A percentile compares a stretch with the other conserved stretches of the same genome.
Conservation (phyloP, 345 rosid genomes). For the Rhizophora mangle region DNA sequence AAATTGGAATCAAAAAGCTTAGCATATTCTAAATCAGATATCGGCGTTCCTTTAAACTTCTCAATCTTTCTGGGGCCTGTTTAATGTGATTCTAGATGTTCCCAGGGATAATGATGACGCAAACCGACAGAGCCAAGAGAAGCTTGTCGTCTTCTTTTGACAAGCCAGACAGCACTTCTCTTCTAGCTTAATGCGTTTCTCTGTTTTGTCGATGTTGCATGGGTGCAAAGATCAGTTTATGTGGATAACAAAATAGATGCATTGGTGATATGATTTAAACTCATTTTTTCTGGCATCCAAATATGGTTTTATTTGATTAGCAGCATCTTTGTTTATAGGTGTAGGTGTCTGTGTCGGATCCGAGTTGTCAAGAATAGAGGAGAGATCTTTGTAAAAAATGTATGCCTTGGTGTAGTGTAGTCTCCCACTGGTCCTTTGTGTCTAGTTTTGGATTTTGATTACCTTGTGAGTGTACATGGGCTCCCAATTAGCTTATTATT, state of each 20-base stretch:
- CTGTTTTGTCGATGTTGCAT: no score
- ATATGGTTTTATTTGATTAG: no score
- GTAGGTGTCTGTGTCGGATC: constrained; percentile 26
- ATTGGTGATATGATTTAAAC: not conserved
- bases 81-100: constrained; percentile 3
- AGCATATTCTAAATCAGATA: not conserved
- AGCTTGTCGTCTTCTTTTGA: constrained; percentile 31
- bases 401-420: no score
- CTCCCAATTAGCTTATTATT: no score
- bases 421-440: no score
- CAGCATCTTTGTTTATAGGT: constrained; percentile 4
- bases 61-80: not conserved
- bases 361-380: constrained; percentile 42
- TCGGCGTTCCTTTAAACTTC: not conserved
- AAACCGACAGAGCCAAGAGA: constrained; percentile 56
- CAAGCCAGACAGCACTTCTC: constrained; percentile 45
- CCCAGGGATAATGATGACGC: constrained; percentile 55
- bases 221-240: no score
- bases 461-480: no score
- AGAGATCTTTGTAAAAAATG: constrained; percentile 23
- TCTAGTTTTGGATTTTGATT: no score
- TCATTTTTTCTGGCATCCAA: no score
- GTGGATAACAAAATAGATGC: not conserved
- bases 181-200: no score
- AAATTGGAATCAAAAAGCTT: no score